These are phyloP conservation scores for Fomitopsis betulina DNA, from an alignment of 1,284 basidiomycete species.

Conservation along the genomic window DNA sequence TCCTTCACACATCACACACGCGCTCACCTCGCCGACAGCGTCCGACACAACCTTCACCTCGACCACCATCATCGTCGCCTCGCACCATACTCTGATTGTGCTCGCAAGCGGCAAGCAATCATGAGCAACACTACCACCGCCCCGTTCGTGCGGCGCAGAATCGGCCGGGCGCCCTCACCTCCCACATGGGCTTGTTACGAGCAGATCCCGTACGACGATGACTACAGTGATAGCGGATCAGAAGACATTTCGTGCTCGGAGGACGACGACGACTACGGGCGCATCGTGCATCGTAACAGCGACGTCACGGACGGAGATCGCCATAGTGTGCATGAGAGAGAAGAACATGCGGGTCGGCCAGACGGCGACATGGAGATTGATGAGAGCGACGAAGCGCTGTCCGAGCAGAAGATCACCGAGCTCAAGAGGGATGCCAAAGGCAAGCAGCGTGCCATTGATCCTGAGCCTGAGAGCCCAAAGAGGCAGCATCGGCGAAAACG, in stretches of 20 bases:
- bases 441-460: slow-evolving; percentile 70
- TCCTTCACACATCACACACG: slow-evolving; percentile 10
- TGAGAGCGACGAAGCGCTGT: slow-evolving; percentile 33
- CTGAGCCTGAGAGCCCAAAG: slow-evolving; percentile 46
- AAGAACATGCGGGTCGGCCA: slow-evolving; percentile 35
- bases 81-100: slow-evolving; percentile 4
- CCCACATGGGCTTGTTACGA: slow-evolving; percentile 85
- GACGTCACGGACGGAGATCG: slow-evolving; percentile 28
- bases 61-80: slow-evolving; percentile 24
- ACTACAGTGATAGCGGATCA: slow-evolving; percentile 38
- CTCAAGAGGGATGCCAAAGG: slow-evolving; percentile 64
- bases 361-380: slow-evolving; percentile 56
- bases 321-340: slow-evolving; percentile 20
- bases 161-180: slow-evolving; percentile 74
- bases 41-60: slow-evolving; percentile 11
- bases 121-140: slow-evolving; percentile 32
- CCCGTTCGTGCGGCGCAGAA: slow-evolving; percentile 58
- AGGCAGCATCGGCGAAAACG: slow-evolving; percentile 53
- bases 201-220: slow-evolving; percentile 63
- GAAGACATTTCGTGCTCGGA: slow-evolving; percentile 59
- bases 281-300: slow-evolving; percentile 23
- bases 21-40: not conserved
- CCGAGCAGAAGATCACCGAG: slow-evolving; percentile 36
- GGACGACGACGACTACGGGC: slow-evolving; percentile 61
- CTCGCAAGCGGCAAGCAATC: slow-evolving; percentile 12